These are phyloP conservation scores for Penicillium sp. DNA, from an alignment of 2,329 filamentous ascomycete genomes.

Conservation along the genomic window DNA sequence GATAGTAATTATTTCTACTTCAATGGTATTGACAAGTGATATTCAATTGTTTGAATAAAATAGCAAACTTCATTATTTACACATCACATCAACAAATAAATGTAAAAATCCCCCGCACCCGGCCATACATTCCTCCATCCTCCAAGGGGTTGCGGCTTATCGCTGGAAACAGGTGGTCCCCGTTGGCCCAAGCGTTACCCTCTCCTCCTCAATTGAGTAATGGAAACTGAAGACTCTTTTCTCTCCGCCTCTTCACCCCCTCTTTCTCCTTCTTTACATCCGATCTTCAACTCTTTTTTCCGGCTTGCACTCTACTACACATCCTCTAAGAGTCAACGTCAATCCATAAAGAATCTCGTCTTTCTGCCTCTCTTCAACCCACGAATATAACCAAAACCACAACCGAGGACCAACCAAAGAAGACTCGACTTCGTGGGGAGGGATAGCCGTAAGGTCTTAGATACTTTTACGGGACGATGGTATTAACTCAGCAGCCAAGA, in stretches of 20 bases:
- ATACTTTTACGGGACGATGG: conserved; percentile 59
- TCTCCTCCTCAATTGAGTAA: conserved; percentile 16
- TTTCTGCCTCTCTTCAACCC: not conserved
- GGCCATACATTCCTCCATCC: conserved; percentile 4
- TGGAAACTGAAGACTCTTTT: conserved; percentile 21
- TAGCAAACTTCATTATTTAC: not conserved
- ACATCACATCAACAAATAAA: not conserved
- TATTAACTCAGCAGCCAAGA: conserved; percentile 65
- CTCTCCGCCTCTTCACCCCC: conserved; percentile 10
- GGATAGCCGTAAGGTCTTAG: conserved; percentile 59
- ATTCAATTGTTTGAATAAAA: too few species aligned
- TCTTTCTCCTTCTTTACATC: conserved; percentile 10
- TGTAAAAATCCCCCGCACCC: not conserved
- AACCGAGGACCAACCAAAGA: conserved; percentile 12
- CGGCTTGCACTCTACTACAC: not conserved
- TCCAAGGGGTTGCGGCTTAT: not conserved
- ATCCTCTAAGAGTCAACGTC: not conserved
- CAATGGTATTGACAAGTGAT: not conserved
- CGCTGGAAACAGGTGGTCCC: conserved; percentile 3
- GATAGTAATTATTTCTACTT: not conserved
- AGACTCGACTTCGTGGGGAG: conserved; percentile 26
- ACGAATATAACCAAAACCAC: not conserved
- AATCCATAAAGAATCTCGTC: not conserved
- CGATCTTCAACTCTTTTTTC: not conserved
- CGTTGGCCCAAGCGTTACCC: conserved; percentile 7